A percentile compares a stretch with the other conserved stretches of the same genome.
These are phyloP conservation scores for Boletus tylopilopsis DNA, from an alignment of 768 basidiomycete genomes.

Conservation along the genomic window DNA sequence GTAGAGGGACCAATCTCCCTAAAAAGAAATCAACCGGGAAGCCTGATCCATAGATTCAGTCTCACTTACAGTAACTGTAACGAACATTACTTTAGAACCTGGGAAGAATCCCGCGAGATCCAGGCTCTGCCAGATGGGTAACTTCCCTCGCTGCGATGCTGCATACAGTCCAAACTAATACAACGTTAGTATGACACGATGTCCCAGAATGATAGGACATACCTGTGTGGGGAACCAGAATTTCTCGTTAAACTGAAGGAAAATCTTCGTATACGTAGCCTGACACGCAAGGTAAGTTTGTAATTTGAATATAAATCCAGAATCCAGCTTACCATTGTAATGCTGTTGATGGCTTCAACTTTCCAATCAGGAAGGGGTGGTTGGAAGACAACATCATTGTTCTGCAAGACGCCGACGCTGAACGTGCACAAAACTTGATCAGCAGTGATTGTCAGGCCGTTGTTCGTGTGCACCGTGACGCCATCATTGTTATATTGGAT, in stretches of 20 bases:
- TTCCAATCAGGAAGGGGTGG: conserved; percentile 60
- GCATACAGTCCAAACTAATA: conserved; percentile 48
- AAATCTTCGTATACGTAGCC: conserved; percentile 66
- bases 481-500: conserved; percentile 44
- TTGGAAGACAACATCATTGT: conserved; percentile 53
- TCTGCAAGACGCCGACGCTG: conserved; percentile 67
- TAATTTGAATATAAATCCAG: neutral
- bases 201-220: neutral
- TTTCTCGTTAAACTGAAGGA: conserved; percentile 55
- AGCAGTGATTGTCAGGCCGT: conserved; percentile 42
- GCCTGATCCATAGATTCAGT: too few relatives aligned
- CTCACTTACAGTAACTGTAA: conserved; percentile 24
- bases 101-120: conserved; percentile 56
- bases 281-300: conserved; percentile 13
- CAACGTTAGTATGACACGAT: neutral
- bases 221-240: conserved; percentile 56
- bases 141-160: conserved; percentile 52
- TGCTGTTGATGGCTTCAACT: conserved; percentile 57
- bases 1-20: conserved; percentile 60
- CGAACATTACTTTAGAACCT: conserved; percentile 47
- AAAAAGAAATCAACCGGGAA: too few relatives aligned
- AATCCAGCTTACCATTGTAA: conserved; percentile 46
- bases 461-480: conserved; percentile 44
- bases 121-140: conserved; percentile 65
- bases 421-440: conserved; percentile 66